Evolutionary conservation across 345 rosid genomes (phyloP).

Genomic region (Eucalyptus victrix): DNA sequence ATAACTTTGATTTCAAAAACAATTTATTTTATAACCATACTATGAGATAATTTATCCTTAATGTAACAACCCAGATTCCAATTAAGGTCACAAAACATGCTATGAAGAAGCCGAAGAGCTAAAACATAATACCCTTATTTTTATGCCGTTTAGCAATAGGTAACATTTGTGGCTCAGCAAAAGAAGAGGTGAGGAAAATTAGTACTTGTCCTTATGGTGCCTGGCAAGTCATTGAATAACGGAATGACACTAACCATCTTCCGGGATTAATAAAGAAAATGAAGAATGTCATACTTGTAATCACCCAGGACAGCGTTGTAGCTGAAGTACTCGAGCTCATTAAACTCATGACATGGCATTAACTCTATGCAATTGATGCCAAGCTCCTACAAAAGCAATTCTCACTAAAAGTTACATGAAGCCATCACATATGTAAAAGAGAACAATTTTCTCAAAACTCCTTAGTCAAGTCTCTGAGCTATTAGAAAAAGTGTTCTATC

Average conservation of each 20-base stretch:
- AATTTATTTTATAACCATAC: neutral
- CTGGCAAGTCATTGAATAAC: neutral
- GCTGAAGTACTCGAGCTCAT: slow-evolving; percentile 87
- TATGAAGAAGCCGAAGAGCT: neutral
- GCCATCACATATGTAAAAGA: neutral
- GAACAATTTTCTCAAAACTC: neutral
- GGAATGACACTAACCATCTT: neutral
- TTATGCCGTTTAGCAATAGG: neutral
- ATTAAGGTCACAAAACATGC: neutral
- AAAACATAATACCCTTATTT: neutral
- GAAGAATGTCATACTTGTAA: slow-evolving; percentile 43
- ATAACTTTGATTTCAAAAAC: neutral
- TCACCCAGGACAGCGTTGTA: slow-evolving; percentile 76
- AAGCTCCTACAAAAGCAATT: slow-evolving; percentile 58
- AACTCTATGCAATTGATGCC: slow-evolving; percentile 92
- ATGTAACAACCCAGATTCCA: neutral
- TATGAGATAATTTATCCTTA: neutral
- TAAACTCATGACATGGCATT: slow-evolving; percentile 98
- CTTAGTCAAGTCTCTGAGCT: neutral
- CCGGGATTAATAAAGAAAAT: neutral
- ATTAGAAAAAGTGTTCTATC: neutral
- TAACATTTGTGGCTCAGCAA: neutral
- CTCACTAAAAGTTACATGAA: neutral
- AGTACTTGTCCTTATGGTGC: neutral
- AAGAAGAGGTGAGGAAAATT: neutral